Conservation (phyloP, 495 filamentous ascomycete genomes). For the Ramalina intermedia region DNA sequence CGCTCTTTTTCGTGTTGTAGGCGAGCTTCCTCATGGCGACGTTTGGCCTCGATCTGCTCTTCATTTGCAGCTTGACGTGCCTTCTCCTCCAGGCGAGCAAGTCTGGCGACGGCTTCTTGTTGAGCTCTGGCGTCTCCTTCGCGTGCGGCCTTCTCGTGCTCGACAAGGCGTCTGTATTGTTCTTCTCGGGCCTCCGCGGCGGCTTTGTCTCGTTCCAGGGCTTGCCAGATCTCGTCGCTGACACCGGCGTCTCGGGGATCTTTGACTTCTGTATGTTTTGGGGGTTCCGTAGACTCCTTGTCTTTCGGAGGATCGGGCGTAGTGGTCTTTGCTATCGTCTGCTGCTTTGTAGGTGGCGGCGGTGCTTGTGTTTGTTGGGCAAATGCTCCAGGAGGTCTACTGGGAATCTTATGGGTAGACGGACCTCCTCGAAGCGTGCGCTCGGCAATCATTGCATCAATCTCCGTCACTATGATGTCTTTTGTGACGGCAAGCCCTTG, state of each 20-base stretch:
- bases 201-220: slow-evolving; percentile 36
- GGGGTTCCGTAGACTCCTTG: background rate
- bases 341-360: background rate
- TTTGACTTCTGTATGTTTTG: too few relatives aligned
- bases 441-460: slow-evolving; percentile 33
- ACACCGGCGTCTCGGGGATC: slow-evolving; percentile 40
- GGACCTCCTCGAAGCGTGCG: slow-evolving; percentile 17
- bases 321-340: background rate
- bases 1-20: background rate
- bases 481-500: slow-evolving; percentile 19
- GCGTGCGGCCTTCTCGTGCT: background rate
- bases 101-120: slow-evolving; percentile 1
- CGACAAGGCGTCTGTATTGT: background rate
- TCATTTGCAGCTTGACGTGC: background rate
- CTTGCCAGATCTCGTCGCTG: slow-evolving; percentile 44
- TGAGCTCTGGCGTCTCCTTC: background rate
- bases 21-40: slow-evolving; percentile 1
- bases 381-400: background rate
- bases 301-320: background rate
- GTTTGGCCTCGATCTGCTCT: background rate
- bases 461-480: slow-evolving; percentile 20
- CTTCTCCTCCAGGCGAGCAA: background rate
- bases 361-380: background rate
- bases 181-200: slow-evolving; percentile 12
- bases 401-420: background rate